Evolutionary conservation across 2,329 filamentous ascomycete species (phyloP), one percentile per base, ranked within the genome.

Genomic region (Chaetomiaceae sp.): DNA sequence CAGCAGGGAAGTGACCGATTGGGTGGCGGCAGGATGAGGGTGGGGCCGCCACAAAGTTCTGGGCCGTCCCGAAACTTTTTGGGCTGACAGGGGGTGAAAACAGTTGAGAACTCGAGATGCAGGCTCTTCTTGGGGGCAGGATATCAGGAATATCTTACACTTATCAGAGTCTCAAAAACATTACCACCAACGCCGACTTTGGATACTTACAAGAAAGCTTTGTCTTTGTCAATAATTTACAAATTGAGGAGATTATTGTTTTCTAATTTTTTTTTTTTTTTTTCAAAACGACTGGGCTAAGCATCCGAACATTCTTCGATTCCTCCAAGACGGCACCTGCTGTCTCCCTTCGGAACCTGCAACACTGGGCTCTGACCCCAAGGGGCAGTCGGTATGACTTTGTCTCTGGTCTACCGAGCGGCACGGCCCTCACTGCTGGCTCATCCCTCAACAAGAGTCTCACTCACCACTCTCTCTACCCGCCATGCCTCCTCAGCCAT

Each of bases 401-500:
- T 62, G 31, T 51, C 55, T 12, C 22, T 61, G 34, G 50, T 49
- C 47, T 50, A 47, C 50, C 57, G 59, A 19, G 55, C 58, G 33
- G 39, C 55, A 29, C 54, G 57, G 27, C 54, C 51, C 12, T 55
- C 57, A 12, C 20, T 54, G 4, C n/a, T 51, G 27, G 17, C 29
- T 23, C 44, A 17, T 6, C 22, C 51, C 39, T 46, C 40, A 42
- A 15, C 38, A 34, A 36, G 33, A 27, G 29, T 51, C 34, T 48
- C 55, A 17, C 40, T 47, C 38, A 39, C 49, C 7, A 22, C 42
- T 55, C 52, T 52, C 50, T 64, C 57, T 20, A 75, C 77, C 55
- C 64, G 72, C 15, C 36, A 52, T 64, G 78, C 79, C 20, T 85
- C 83, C 55, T 87, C 85, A 9, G 86, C 85, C 39, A 90, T 91